Conservation (phyloP, 129 eudicot species). For the Flaveria bidentis region DNA sequence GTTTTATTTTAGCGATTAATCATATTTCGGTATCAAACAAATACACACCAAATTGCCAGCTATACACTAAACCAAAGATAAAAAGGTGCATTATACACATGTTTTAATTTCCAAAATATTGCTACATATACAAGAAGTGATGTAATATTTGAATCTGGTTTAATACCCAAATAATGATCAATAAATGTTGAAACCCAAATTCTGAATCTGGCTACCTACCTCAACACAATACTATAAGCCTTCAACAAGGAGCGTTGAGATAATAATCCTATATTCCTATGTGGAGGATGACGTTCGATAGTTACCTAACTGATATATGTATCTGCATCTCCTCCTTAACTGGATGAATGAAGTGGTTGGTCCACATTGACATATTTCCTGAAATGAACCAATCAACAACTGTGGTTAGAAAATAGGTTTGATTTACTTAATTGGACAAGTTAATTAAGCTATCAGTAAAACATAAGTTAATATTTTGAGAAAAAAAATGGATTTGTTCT, state of each 20-base stretch:
- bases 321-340: constrained; percentile 19
- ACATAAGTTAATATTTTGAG: constrained; percentile 9
- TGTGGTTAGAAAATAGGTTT: not conserved
- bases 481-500: constrained; percentile 5
- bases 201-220: constrained; percentile 13
- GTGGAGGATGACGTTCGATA: constrained; percentile 18
- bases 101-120: constrained; percentile 17
- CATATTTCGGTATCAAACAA: too few relatives aligned
- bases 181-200: too few relatives aligned
- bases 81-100: constrained; percentile 5
- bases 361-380: constrained; percentile 17
- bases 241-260: constrained; percentile 11
- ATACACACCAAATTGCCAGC: too few relatives aligned
- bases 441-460: not conserved
- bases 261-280: constrained; percentile 15
- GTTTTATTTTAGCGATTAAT: too few relatives aligned
- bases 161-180: constrained; percentile 18
- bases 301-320: constrained; percentile 18
- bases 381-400: not conserved
- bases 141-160: constrained; percentile 28
- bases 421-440: not conserved
- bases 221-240: constrained; percentile 10
- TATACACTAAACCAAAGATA: too few relatives aligned
- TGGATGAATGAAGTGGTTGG: constrained; percentile 20
- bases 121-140: constrained; percentile 29